phyloP scores from a whole-genome alignment of 331 rosid species.

The Quercus tomentella region DNA sequence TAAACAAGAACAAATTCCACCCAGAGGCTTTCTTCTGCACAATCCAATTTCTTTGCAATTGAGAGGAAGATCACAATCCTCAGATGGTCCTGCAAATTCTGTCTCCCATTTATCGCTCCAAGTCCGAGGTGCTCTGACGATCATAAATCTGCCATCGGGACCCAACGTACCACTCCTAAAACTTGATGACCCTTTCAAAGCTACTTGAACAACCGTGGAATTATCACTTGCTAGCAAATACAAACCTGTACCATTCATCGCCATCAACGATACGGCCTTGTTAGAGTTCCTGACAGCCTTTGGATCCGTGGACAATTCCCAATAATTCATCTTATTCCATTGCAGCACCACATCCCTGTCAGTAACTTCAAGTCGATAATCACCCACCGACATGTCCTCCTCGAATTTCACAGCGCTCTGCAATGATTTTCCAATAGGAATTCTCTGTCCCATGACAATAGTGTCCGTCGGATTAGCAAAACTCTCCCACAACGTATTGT shows the following conservation, averaged over 20 bases:
- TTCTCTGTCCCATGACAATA: slow-evolving; percentile 59
- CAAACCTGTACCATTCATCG: slow-evolving; percentile 15
- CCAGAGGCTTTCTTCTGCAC: slow-evolving; percentile 35
- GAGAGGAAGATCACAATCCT: slow-evolving; percentile 57
- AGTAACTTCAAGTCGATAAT: slow-evolving; percentile 33
- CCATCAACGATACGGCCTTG: slow-evolving; percentile 44
- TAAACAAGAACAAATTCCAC: slow-evolving; percentile 67
- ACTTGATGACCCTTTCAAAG: not conserved
- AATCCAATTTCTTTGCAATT: slow-evolving; percentile 63
- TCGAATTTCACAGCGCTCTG: slow-evolving; percentile 26
- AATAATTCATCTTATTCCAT: slow-evolving; percentile 16
- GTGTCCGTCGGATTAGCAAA: slow-evolving; percentile 75
- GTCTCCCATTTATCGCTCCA: slow-evolving; percentile 29
- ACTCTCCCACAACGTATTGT: slow-evolving; percentile 84
- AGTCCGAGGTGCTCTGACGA: slow-evolving; percentile 36
- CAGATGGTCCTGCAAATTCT: slow-evolving; percentile 56
- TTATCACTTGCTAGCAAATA: no score
- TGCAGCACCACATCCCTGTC: slow-evolving; percentile 39
- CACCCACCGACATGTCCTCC: slow-evolving; percentile 49
- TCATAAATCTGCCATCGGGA: slow-evolving; percentile 45
- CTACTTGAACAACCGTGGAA: no score
- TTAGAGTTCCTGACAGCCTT: slow-evolving; percentile 35
- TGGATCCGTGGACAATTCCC: slow-evolving; percentile 56
- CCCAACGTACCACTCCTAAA: slow-evolving; percentile 53
- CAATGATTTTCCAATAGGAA: slow-evolving; percentile 48